Base-by-base conservation (phyloP, 345 rosid genomes). In the Acer saccharum region DNA sequence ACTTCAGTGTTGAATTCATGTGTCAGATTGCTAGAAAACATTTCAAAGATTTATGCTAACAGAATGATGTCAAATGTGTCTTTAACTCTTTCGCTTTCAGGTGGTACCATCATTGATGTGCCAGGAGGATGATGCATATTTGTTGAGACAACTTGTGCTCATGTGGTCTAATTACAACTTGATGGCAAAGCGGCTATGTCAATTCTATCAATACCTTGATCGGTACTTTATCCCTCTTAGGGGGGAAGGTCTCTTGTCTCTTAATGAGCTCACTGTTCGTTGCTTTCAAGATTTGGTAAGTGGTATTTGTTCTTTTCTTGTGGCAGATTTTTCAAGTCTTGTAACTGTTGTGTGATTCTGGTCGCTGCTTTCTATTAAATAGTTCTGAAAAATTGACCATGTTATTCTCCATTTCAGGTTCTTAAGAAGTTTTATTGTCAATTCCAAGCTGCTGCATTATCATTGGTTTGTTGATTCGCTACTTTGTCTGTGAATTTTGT, bases 151-250 rank as follows among this genome's bases (percentile, higher is more conserved):
- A 74, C 67, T 82, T 25, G 44, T 65, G 54, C 17, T 66, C 27
- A 78, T 82, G 69, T 82, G 81, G 84, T 82, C 84, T 10, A 78
- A 82, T 58, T 82, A 82, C 74, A 82, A 65, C 76, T 44, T 69
- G 54, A 82, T 82, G 84, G 76, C 74, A 58, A 82, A 50, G 29
- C 78, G 84, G 84, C 77, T 78, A 50, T 82, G 79, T 62, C 76
- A 64, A 65, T 78, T 78, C 73, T 82, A 78, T 60, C 76, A 74
- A 39, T 78, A 78, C 63, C 81, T 82, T 54, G 79, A 78, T 65
- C 81, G 84, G 70, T 48, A 18, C 72, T 82, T 82, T 70, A 65
- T 71, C 44, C 78, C 68, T 60, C 66, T 54, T 52, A 18, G 5
- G 35, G 35, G 3, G 46, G 46, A 12, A 16, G 6, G 6, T 32